Percentiles rank a stretch among this genome's conserved stretches.
Evolutionary conservation across 176 grass and related monocot species (phyloP).

Genomic region (Zoysia pacifica): DNA sequence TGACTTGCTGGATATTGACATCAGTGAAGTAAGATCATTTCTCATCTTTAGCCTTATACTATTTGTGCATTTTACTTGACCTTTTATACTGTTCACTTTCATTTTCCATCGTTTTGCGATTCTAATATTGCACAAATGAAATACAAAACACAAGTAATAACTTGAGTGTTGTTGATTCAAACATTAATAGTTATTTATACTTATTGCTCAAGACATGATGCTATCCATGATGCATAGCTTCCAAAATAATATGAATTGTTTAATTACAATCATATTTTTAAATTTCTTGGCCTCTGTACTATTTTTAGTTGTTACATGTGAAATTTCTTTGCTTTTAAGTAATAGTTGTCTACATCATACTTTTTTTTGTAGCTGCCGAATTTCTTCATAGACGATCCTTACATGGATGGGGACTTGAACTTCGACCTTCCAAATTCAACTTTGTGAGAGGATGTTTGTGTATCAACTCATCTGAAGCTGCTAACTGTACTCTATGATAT

Average conservation of each 20-base stretch:
- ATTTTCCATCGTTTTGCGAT: not conserved
- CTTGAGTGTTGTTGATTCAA: not conserved
- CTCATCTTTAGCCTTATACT: not conserved
- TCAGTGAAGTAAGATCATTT: conserved; percentile 33
- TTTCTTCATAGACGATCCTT: not conserved
- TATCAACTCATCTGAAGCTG: not conserved
- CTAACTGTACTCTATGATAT: not conserved
- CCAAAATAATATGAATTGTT: not conserved
- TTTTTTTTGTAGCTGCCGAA: conserved; percentile 16
- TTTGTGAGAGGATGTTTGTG: not conserved
- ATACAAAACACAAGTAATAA: not conserved
- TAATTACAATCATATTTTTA: not conserved
- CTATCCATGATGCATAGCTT: not conserved
- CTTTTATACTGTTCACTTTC: not conserved
- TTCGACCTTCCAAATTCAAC: not conserved
- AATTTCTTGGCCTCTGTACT: not conserved
- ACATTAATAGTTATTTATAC: not conserved
- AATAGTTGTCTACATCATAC: not conserved
- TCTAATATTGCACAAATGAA: not conserved
- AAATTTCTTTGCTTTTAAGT: not conserved
- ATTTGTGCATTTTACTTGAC: not conserved
- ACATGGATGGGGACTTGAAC: not conserved
- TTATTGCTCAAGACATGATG: not conserved
- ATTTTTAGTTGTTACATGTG: not conserved
- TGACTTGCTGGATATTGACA: not conserved